Evolutionary conservation across 192 early-diverging fungal species (phyloP), one percentile per base, ranked within the genome.

Genomic region (Linnemannia elongata): DNA sequence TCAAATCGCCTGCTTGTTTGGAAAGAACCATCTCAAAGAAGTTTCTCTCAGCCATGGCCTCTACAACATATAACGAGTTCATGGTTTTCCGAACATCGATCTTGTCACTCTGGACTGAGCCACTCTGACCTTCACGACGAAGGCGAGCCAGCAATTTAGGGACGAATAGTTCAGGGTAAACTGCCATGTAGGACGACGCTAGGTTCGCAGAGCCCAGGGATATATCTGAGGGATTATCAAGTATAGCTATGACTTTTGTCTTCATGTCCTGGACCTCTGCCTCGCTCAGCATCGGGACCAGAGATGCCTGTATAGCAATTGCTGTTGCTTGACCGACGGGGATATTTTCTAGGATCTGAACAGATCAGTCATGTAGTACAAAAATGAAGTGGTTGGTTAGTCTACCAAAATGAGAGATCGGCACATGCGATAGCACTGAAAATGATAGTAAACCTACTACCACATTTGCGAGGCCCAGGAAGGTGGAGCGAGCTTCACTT

Each of bases 251-350:
- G 12, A 81, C 41, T 27, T 63, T 24, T 8, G 72, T 24, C 22
- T 72, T 60, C 20, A 74, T 44, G 3, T 72, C 41, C 10, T 36
- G 72, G 10, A 81, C 30, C 20, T 81, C 79, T 7, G n/a, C 27
- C 10, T 81, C 45, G 8, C 27, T 69, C 55, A 74, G 30, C n/a
- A 39, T 27, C 49, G 60, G 27, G 4, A 49, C 4, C 8, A 45
- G 15, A 24, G 57, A n/a, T 10, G 74, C 24, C 24, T 73, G 79
- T 4, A 75, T 7, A 10, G 55, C 38, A 22, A 41, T 38, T 15
- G 79, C 79, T 24, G 36, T 36, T 20, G 38, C 45, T 30, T 35
- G 74, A 12, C 79, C 73, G 27, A 81, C 72, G 10, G 73, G 60
- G 1, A 49, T 39, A 2, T 74, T 36, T 30, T 66, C 72, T 9